A percentile compares a stretch with the other conserved stretches of the same genome.
Conservation (phyloP, 1,284 basidiomycete species). For the Moesziomyces aphidis region DNA sequence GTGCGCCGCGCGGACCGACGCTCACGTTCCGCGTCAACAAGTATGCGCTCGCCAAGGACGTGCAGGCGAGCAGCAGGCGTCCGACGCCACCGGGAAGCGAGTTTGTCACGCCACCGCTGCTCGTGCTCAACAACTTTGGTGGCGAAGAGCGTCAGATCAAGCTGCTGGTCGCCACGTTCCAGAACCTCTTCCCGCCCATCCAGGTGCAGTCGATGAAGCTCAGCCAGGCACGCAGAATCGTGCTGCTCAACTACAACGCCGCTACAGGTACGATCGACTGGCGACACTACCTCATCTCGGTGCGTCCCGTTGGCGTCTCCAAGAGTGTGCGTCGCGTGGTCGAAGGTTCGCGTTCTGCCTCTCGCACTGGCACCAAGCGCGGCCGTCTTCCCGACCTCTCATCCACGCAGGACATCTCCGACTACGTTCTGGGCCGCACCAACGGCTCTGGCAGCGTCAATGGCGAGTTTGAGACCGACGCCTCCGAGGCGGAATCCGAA, state of each 20-base stretch:
- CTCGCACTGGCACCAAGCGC: slow-evolving; percentile 5
- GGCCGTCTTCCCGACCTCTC: slow-evolving; percentile 78
- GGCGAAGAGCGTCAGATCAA: slow-evolving; percentile 77
- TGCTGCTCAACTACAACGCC: slow-evolving; percentile 91
- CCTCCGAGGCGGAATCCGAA: slow-evolving; percentile 75
- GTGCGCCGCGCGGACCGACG: slow-evolving; percentile 91
- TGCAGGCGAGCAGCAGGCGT: slow-evolving; percentile 77
- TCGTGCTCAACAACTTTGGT: slow-evolving; percentile 77
- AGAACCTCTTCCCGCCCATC: slow-evolving; percentile 87
- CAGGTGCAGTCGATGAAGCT: slow-evolving; percentile 74
- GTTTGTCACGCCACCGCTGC: slow-evolving; percentile 83
- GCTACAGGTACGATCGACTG: slow-evolving; percentile 89
- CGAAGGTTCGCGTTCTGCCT: slow-evolving; percentile 73
- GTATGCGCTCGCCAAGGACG: slow-evolving; percentile 89
- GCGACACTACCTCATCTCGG: slow-evolving; percentile 93
- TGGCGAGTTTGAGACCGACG: slow-evolving; percentile 74
- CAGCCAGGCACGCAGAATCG: slow-evolving; percentile 76
- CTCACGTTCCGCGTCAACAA: slow-evolving; percentile 92
- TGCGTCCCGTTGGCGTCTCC: slow-evolving; percentile 93
- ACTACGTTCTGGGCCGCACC: slow-evolving; percentile 86
- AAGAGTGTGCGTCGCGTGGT: slow-evolving; percentile 89
- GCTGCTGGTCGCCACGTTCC: slow-evolving; percentile 80
- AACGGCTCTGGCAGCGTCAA: slow-evolving; percentile 71
- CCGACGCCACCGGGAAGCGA: slow-evolving; percentile 80
- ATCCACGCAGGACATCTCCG: slow-evolving; percentile 91